These are phyloP conservation scores for Neurospora sp. DNA, from an alignment of 495 filamentous ascomycete genomes.

Conservation along the genomic window DNA sequence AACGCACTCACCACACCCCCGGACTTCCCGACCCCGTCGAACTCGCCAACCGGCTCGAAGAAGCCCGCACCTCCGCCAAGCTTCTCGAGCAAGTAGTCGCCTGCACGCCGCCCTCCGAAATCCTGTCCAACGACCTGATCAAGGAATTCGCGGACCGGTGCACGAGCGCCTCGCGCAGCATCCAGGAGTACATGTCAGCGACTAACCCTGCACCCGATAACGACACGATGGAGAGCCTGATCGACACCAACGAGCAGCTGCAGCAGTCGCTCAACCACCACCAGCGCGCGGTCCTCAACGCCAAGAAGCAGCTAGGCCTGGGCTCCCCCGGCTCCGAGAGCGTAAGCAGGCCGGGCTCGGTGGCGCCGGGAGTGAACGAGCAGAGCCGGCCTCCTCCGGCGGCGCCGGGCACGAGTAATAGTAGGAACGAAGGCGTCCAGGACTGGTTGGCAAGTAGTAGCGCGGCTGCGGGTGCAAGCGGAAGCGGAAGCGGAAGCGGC, in stretches of 20 bases:
- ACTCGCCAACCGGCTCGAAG: conserved; percentile 72
- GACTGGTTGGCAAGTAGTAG: conserved; percentile 6
- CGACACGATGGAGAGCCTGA: conserved; percentile 78
- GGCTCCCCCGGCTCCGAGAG: conserved; percentile 1
- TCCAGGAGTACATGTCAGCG: conserved; percentile 74
- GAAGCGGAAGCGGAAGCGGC: background rate
- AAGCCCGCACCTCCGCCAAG: conserved; percentile 81
- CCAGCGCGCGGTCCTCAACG: conserved; percentile 68
- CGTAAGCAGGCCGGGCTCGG: conserved; percentile 9
- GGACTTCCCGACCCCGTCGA: conserved; percentile 67
- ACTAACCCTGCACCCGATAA: conserved; percentile 76
- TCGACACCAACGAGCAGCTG: conserved; percentile 89
- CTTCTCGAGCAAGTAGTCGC: conserved; percentile 83
- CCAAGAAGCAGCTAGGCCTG: conserved; percentile 42
- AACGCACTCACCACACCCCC: conserved; percentile 28
- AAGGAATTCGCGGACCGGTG: conserved; percentile 89
- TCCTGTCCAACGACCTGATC: conserved; percentile 74
- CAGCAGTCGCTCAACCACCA: conserved; percentile 67
- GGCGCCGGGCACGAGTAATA: background rate
- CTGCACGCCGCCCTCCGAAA: conserved; percentile 64
- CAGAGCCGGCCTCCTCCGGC: conserved; percentile 5
- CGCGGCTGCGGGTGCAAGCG: conserved; percentile 1
- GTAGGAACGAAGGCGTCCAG: background rate
- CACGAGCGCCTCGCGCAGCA: conserved; percentile 59
- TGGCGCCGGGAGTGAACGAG: conserved; percentile 14